These are phyloP conservation scores for Ascoidea rubescens DNA, from an alignment of 805 yeast species.

Conservation along the genomic window DNA sequence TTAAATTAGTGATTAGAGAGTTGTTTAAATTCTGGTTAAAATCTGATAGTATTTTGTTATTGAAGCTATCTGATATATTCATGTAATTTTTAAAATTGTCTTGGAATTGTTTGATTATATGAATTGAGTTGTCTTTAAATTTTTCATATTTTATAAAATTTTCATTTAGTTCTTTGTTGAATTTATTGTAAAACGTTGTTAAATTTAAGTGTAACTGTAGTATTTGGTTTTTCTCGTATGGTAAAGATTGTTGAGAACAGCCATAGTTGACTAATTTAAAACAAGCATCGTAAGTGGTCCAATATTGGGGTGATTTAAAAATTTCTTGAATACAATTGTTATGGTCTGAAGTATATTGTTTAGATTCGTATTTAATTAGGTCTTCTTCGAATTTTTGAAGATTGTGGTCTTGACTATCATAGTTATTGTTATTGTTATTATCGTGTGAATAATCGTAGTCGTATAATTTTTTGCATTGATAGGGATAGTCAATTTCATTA, in stretches of 20 bases:
- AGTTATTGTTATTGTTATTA: background rate
- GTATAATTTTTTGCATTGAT: constrained; percentile 1
- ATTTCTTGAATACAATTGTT: constrained; percentile 2
- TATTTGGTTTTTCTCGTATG: constrained; percentile 1
- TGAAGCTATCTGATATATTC: background rate
- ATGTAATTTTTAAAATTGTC: too few species aligned
- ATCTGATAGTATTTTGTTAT: background rate
- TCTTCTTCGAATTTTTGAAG: too few species aligned
- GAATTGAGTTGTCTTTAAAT: too few species aligned
- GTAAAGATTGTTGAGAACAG: constrained; percentile 5
- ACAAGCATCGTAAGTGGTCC: constrained; percentile 9
- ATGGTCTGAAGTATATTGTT: background rate
- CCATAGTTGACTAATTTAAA: constrained; percentile 6
- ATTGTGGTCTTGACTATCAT: background rate
- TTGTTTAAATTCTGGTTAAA: too few species aligned
- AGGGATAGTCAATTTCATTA: background rate
- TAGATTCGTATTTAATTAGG: background rate
- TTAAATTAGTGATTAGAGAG: too few species aligned
- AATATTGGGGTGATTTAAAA: constrained; percentile 7
- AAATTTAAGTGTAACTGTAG: background rate
- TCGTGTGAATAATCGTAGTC: background rate
- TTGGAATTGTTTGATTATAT: background rate
- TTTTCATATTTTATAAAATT: too few species aligned
- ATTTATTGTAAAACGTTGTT: background rate
- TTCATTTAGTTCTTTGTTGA: background rate